Percentiles rank a stretch among this genome's conserved stretches.
Conservation (phyloP, 768 basidiomycete genomes). For the Pleurotus giganteus region DNA sequence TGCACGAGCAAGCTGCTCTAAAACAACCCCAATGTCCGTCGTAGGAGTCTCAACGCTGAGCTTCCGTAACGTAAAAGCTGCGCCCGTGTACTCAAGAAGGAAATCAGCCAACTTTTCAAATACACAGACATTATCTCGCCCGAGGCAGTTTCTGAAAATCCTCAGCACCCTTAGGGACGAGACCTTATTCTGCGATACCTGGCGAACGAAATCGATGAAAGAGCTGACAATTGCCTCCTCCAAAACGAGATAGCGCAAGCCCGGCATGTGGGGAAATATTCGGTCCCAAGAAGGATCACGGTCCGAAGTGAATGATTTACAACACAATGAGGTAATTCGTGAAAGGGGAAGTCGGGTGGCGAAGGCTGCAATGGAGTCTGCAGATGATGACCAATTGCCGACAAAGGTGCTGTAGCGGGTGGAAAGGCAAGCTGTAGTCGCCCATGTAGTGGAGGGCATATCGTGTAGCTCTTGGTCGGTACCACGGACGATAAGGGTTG, state of each 20-base stretch:
- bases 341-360: background rate
- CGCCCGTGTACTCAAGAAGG: too few relatives aligned
- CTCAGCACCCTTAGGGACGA: background rate
- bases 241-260: background rate
- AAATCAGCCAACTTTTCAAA: background rate
- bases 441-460: background rate
- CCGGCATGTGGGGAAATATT: background rate
- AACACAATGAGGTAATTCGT: background rate
- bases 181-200: background rate
- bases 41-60: too few relatives aligned
- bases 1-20: too few relatives aligned
- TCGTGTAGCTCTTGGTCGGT: background rate
- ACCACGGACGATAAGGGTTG: background rate
- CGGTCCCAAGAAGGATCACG: background rate
- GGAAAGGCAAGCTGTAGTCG: background rate
- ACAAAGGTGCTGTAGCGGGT: background rate
- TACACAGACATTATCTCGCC: background rate
- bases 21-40: too few relatives aligned
- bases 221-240: background rate
- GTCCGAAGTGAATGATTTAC: background rate
- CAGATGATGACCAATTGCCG: background rate
- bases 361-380: background rate
- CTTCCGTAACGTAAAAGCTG: too few relatives aligned
- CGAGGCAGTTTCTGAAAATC: background rate
- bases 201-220: background rate